Percentiles rank a stretch among this genome's conserved stretches.
Evolutionary conservation across 2,329 filamentous ascomycete genomes (phyloP).

Genomic region (Colletotrichum sp.): DNA sequence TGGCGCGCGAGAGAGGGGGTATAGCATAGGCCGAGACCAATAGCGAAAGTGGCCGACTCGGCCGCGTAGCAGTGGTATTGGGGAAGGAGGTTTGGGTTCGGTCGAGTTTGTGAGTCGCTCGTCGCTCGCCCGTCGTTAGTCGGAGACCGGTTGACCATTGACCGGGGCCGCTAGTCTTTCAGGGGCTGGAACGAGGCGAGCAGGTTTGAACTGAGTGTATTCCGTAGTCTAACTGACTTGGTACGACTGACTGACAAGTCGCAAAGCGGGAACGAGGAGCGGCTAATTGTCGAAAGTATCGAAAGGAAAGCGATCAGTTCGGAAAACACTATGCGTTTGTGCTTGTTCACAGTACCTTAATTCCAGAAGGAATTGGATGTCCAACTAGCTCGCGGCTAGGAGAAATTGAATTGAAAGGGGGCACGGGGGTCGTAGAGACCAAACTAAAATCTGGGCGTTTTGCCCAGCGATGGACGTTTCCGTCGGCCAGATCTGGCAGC

Average conservation of each 20-base stretch:
- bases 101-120: neutral
- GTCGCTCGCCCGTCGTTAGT: neutral
- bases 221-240: neutral
- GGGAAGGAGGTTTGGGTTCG: neutral
- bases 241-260: neutral
- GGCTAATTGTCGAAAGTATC: neutral
- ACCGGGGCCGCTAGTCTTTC: neutral
- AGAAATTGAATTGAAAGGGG: neutral
- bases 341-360: neutral
- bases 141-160: neutral
- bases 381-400: neutral
- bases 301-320: neutral
- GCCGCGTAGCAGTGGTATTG: neutral
- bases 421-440: no score
- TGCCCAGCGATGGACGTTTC: constrained; percentile 11
- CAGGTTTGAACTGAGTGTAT: neutral
- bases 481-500: constrained; percentile 5
- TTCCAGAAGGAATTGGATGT: neutral
- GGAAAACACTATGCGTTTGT: neutral
- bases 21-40: constrained; percentile 1
- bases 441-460: constrained; percentile 2
- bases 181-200: neutral
- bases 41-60: neutral
- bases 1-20: neutral
- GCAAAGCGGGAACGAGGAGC: neutral